Evolutionary conservation across 2,329 filamentous ascomycete species (phyloP), one percentile per base, ranked within the genome.

Genomic region (Hymenoscyphus occultus): DNA sequence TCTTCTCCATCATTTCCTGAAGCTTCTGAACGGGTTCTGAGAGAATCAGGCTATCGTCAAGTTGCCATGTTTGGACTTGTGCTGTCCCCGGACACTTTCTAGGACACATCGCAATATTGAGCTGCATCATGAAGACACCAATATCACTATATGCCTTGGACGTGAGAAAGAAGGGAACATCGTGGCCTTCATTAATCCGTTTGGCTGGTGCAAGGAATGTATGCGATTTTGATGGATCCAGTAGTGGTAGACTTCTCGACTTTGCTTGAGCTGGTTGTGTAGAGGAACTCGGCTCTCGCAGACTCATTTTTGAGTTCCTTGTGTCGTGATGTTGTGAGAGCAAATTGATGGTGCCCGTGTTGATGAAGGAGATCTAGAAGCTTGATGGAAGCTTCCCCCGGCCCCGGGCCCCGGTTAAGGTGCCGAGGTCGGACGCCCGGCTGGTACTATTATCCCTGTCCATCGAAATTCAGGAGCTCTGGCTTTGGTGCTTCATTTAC

Each of bases 61-160:
- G 65, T 7, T 75, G 76, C 82, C 84, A 88, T n/a, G 83, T 81
- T 69, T 85, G 83, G 56, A 80, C 75, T 57, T 75, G 76, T 19
- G 76, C 74, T 66, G 77, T 75, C 62, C 76, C 72, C 69, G 77
- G 72, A 22, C 76, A 75, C 70, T 83, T 87, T 22, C 86, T 81
- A 0, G 94, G 93, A 70, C 94, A 91, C 79, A 98, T 86, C 12
- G 93, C 85, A 65, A 89, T 87, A 77, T 97, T 98, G 59, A 99
- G 87, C 78, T 98, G 95, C 70, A 96, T 83, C 58, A 98, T 81
- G 76, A 97, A 98, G 58, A 86, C 84, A 77, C 92, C 90, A 62
- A 99, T 91, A 75, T 97, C 92, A 65, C 87, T 84, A 78, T 98
- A 97, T 56, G 92, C 95, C 70, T 85, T 86, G 59, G 91, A 93